Conservation (phyloP, 1,139 yeast genomes). For the Hansenula lynferdii region DNA sequence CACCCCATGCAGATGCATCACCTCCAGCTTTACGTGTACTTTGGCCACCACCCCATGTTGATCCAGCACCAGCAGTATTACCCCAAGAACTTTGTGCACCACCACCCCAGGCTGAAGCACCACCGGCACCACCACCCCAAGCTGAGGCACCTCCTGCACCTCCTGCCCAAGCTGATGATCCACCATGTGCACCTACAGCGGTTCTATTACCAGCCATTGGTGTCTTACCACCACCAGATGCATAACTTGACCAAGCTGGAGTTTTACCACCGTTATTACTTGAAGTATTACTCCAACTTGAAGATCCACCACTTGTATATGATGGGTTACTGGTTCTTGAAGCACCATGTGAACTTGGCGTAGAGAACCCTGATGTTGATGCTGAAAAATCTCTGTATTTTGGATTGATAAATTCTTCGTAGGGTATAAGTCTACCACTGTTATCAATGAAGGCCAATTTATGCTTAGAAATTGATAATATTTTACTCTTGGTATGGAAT, state of each 20-base stretch:
- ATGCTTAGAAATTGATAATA: slow-evolving; percentile 76
- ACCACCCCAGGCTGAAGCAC: slow-evolving; percentile 48
- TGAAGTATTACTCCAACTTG: slow-evolving; percentile 23
- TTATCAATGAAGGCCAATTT: slow-evolving; percentile 71
- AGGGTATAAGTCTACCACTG: slow-evolving; percentile 63
- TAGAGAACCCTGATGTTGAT: slow-evolving; percentile 13
- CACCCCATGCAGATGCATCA: slow-evolving; percentile 34
- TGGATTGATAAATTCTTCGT: slow-evolving; percentile 58
- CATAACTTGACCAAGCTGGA: slow-evolving; percentile 11
- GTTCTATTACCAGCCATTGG: slow-evolving; percentile 37
- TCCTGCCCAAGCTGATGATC: slow-evolving; percentile 46
- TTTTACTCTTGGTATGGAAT: slow-evolving; percentile 87
- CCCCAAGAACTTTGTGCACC: slow-evolving; percentile 42
- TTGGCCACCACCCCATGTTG: slow-evolving; percentile 49
- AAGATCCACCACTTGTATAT: slow-evolving; percentile 6
- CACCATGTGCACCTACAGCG: slow-evolving; percentile 33
- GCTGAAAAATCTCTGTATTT: slow-evolving; percentile 25
- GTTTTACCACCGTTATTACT: slow-evolving; percentile 50
- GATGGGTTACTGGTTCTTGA: too few species aligned
- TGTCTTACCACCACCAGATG: slow-evolving; percentile 1
- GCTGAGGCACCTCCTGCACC: slow-evolving; percentile 34
- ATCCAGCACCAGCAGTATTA: slow-evolving; percentile 31
- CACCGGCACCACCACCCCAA: slow-evolving; percentile 34
- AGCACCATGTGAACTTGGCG: slow-evolving; percentile 2
- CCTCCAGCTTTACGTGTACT: slow-evolving; percentile 34